These are phyloP conservation scores for Houttuynia cordata DNA, from an alignment of 164 flowering plant species.

Conservation along the genomic window DNA sequence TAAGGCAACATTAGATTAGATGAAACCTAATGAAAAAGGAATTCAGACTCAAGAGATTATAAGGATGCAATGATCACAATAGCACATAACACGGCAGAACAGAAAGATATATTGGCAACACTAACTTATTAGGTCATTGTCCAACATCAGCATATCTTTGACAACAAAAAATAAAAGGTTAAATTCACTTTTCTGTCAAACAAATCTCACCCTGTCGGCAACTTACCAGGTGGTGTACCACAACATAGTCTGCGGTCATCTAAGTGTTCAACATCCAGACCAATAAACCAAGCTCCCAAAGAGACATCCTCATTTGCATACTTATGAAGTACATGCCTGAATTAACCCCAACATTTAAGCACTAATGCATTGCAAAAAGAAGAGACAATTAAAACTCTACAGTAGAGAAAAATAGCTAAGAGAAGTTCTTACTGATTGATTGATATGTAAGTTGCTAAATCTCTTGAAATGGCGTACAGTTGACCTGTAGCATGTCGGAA, in stretches of 20 bases:
- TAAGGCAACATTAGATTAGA: too few relatives aligned
- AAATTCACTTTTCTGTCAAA: background rate
- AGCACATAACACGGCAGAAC: background rate
- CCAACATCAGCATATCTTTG: too few relatives aligned
- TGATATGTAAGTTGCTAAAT: conserved; percentile 74
- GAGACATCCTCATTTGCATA: conserved; percentile 94
- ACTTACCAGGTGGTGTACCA: conserved; percentile 84
- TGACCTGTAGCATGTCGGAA: conserved; percentile 99
- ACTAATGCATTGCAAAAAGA: background rate
- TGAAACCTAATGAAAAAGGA: too few relatives aligned
- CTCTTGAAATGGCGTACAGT: conserved; percentile 80
- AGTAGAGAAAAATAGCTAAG: background rate
- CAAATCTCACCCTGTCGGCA: background rate
- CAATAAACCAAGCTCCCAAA: conserved; percentile 91
- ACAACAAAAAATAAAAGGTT: background rate
- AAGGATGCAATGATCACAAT: background rate
- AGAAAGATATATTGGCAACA: too few relatives aligned
- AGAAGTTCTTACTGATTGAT: conserved; percentile 62
- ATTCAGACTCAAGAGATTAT: background rate
- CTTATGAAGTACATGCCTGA: conserved; percentile 81
- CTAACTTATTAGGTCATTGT: too few relatives aligned
- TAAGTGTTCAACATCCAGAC: conserved; percentile 84
- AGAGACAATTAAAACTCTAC: background rate
- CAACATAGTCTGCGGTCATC: conserved; percentile 89
- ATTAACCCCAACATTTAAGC: background rate